Evolutionary conservation across 768 basidiomycete species (phyloP).

Genomic region (Mycena vulgaris): DNA sequence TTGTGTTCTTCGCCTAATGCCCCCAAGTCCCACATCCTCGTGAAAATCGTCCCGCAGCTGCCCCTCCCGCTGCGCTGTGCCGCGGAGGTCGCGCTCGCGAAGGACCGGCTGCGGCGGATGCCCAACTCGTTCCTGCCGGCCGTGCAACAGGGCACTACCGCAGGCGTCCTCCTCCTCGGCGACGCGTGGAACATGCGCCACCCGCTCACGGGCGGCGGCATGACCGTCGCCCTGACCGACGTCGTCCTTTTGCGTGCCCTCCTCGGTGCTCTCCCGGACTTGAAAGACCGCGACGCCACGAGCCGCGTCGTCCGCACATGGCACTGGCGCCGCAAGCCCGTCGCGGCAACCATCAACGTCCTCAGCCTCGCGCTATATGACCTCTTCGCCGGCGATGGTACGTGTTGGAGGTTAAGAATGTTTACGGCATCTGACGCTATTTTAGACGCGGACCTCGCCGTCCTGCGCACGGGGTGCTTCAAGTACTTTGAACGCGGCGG

Average conservation of each 20-base stretch:
- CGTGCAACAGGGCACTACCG: conserved; percentile 73
- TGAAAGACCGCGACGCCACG: conserved; percentile 66
- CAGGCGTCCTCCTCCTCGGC: conserved; percentile 88
- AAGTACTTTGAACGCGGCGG: conserved; percentile 97
- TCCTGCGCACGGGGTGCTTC: conserved; percentile 89
- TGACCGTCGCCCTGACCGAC: conserved; percentile 96
- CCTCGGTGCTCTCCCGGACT: conserved; percentile 62
- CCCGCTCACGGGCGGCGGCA: conserved; percentile 96
- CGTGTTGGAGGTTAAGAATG: not conserved
- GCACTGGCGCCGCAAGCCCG: conserved; percentile 90
- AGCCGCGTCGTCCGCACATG: conserved; percentile 72
- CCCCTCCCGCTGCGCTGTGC: conserved; percentile 77
- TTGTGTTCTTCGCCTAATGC: conserved; percentile 8
- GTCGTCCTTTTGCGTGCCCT: conserved; percentile 81
- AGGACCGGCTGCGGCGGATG: conserved; percentile 90
- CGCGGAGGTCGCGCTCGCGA: conserved; percentile 75
- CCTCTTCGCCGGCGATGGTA: conserved; percentile 93
- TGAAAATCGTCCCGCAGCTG: conserved; percentile 84
- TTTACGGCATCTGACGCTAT: conserved; percentile 12
- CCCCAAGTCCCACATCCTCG: conserved; percentile 74
- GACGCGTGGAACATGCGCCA: conserved; percentile 99
- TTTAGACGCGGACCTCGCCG: conserved; percentile 67
- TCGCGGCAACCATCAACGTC: conserved; percentile 91
- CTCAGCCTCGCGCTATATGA: conserved; percentile 94
- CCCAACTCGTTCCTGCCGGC: conserved; percentile 95